Evolutionary conservation across 2,329 filamentous ascomycete species (phyloP), one percentile per base, ranked within the genome.

Genomic region (Trichophyton schoenleinii): DNA sequence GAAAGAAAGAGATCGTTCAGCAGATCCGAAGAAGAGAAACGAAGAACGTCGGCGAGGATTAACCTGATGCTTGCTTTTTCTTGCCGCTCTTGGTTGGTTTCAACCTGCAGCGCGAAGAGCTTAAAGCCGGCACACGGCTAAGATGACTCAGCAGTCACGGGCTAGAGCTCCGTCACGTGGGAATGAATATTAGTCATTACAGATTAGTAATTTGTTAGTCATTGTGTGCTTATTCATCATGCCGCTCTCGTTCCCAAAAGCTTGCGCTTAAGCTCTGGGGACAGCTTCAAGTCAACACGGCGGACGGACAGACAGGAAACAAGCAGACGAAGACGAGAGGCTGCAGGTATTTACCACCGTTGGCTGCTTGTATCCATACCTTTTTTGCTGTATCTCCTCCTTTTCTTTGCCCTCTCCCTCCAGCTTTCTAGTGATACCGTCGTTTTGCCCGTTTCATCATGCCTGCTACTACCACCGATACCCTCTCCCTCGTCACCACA

Each of bases 381-480:
- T 38, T 38, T 13, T 13, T 38, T 7, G 5, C 3, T 38, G 34
- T 13, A 9, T 7, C 13, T 8, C 18, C 57, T 8, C n/a, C 22
- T 28, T 28, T 6, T 6, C 25, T 28, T 28, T 31, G 2, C 6
- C 18, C 31, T 18, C 25, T 8, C 55, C 25, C 34, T 28, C 31
- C n/a, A 0, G 9, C 53, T 31, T 31, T 9, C 28, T 57, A 6
- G n/a, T 28, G 34, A 57, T 11, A 15, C 8, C 18, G 57, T 18
- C 18, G 57, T 18, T 5, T 4, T 22, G 46, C 59, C 61, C 28
- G 4, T 18, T 64, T 69, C 76, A 84, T 72, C 74, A 97, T 97
- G 92, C 92, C 91, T 78, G 87, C 92, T 76, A 97, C 92, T 67
- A 96, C 92, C 74, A 90, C 91, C 76, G 92, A 97, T 81, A 95